A percentile compares a stretch with the other conserved stretches of the same genome.
Conservation (phyloP, 2,329 filamentous ascomycete genomes). For the Talaromyces sp. region DNA sequence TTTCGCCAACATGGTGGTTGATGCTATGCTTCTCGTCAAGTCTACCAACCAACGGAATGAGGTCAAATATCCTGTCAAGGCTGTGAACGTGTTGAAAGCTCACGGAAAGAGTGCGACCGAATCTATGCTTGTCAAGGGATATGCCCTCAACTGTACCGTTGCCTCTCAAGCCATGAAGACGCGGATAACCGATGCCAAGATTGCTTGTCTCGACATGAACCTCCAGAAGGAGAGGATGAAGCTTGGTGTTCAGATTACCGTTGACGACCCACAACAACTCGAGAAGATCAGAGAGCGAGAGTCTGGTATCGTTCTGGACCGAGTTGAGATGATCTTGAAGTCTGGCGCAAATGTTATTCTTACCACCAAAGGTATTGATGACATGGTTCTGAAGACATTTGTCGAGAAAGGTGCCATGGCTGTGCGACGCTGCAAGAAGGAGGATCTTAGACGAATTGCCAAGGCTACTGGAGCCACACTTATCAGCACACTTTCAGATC, state of each 20-base stretch:
- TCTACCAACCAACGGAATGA: slow-evolving; percentile 86
- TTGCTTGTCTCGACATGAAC: slow-evolving; percentile 96
- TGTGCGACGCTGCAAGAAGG: slow-evolving; percentile 95
- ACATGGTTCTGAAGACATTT: slow-evolving; percentile 90
- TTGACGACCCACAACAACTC: slow-evolving; percentile 94
- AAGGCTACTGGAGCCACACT: slow-evolving; percentile 93
- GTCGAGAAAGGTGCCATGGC: slow-evolving; percentile 94
- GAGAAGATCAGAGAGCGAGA: slow-evolving; percentile 96
- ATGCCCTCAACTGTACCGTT: slow-evolving; percentile 97
- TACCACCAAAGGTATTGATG: slow-evolving; percentile 98
- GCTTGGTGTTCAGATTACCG: slow-evolving; percentile 94
- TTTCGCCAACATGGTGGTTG: slow-evolving; percentile 95
- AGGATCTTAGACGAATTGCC: slow-evolving; percentile 92
- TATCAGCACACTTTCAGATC: slow-evolving; percentile 87
- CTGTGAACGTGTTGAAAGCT: slow-evolving; percentile 97
- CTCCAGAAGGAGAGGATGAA: slow-evolving; percentile 99
- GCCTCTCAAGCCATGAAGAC: slow-evolving; percentile 98
- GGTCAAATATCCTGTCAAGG: slow-evolving; percentile 96
- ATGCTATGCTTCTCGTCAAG: slow-evolving; percentile 94
- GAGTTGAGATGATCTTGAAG: slow-evolving; percentile 96
- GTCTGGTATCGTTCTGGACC: slow-evolving; percentile 86
- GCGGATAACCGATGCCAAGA: slow-evolving; percentile 87
- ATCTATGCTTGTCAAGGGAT: slow-evolving; percentile 89
- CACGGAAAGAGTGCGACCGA: slow-evolving; percentile 91
- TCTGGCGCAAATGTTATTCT: slow-evolving; percentile 93